Percentiles rank a stretch among this genome's conserved stretches.
phyloP scores from a whole-genome alignment of 2,329 filamentous ascomycete genomes.

The Dothistroma septosporum region DNA sequence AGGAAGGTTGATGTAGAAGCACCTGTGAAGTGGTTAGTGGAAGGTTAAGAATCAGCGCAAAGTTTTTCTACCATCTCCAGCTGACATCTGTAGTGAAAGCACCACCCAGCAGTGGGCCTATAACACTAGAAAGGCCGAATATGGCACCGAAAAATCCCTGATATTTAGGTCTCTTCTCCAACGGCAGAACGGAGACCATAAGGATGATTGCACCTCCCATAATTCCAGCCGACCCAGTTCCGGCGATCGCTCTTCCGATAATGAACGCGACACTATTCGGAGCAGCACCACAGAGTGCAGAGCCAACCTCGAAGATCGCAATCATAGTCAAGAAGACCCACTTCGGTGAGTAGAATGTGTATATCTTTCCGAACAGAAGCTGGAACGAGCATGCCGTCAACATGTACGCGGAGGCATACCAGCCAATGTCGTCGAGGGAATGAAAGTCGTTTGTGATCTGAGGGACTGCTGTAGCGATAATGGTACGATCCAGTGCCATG shows the following conservation, averaged over 20 bases:
- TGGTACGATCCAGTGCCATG: conserved; percentile 31
- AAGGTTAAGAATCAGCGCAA: not conserved
- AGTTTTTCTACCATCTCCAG: conserved; percentile 32
- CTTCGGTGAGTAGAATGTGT: conserved; percentile 44
- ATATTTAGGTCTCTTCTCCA: conserved; percentile 39
- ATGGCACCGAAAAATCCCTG: conserved; percentile 37
- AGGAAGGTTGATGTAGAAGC: conserved; percentile 40
- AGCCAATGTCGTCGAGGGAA: conserved; percentile 38
- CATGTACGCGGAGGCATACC: conserved; percentile 42
- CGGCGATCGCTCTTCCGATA: conserved; percentile 41
- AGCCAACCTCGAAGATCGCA: conserved; percentile 54
- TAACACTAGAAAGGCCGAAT: conserved; percentile 39
- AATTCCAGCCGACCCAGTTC: conserved; percentile 40
- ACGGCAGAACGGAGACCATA: conserved; percentile 42
- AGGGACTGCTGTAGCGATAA: conserved; percentile 38
- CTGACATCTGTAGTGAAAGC: conserved; percentile 40
- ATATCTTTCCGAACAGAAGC: conserved; percentile 45
- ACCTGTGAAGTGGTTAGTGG: not conserved
- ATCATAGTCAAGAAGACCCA: conserved; percentile 35
- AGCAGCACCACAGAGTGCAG: conserved; percentile 49
- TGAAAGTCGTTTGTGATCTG: conserved; percentile 41
- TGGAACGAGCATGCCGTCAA: conserved; percentile 45
- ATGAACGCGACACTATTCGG: conserved; percentile 38
- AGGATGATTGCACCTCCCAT: conserved; percentile 37
- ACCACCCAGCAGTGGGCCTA: conserved; percentile 45